These are phyloP conservation scores for Wickerhamomyces sp. DNA, from an alignment of 1,139 yeast species.

Conservation along the genomic window DNA sequence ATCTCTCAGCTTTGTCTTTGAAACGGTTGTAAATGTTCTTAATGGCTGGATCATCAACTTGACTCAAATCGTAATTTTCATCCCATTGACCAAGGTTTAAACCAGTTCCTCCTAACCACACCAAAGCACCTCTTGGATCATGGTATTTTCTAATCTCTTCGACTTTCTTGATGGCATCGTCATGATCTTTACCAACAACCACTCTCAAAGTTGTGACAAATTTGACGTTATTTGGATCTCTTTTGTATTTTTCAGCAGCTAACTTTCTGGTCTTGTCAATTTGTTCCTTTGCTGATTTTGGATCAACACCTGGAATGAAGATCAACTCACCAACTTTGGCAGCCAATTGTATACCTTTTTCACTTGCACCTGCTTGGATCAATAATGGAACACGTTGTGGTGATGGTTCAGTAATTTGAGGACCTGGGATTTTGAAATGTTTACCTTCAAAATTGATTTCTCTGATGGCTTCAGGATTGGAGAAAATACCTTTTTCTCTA, in stretches of 20 bases:
- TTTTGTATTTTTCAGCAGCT: conserved; percentile 30
- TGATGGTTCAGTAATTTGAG: conserved; percentile 38
- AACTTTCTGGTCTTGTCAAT: conserved; percentile 29
- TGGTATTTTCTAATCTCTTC: conserved; percentile 30
- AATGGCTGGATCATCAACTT: conserved; percentile 23
- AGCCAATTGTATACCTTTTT: conserved; percentile 39
- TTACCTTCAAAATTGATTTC: conserved; percentile 38
- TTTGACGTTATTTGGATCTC: conserved; percentile 33
- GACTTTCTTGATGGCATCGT: conserved; percentile 31
- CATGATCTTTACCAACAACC: conserved; percentile 33
- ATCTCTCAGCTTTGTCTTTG: conserved; percentile 10
- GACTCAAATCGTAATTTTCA: conserved; percentile 28
- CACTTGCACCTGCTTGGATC: conserved; percentile 45
- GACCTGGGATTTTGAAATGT: conserved; percentile 41
- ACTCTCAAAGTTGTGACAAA: conserved; percentile 31
- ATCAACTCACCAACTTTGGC: conserved; percentile 43
- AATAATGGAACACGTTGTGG: conserved; percentile 42
- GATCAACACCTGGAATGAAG: conserved; percentile 31
- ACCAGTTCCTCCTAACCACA: conserved; percentile 34
- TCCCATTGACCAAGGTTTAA: conserved; percentile 26
- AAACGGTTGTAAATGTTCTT: conserved; percentile 2
- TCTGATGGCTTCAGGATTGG: conserved; percentile 38
- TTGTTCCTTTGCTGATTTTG: conserved; percentile 29
- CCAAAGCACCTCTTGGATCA: conserved; percentile 38
- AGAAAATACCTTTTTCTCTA: conserved; percentile 30